These are phyloP conservation scores for Mycotypha africana DNA, from an alignment of 371 early-diverging fungal species.

Conservation along the genomic window DNA sequence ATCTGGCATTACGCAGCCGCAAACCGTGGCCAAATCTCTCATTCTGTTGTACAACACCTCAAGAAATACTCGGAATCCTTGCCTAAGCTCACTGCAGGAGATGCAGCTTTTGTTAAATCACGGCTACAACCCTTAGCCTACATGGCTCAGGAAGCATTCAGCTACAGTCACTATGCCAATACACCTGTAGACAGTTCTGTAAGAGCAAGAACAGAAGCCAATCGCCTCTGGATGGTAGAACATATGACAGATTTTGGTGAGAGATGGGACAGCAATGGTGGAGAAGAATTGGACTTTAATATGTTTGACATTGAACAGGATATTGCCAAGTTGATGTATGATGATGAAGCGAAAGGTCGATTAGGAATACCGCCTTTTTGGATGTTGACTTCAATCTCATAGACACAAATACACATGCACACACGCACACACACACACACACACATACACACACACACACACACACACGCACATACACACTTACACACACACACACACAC, in stretches of 20 bases:
- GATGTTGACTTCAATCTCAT: constrained; percentile 20
- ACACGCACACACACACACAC: too few species aligned
- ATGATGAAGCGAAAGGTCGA: constrained; percentile 24
- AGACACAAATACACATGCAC: background rate
- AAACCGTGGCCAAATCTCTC: constrained; percentile 19
- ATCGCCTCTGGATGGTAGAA: constrained; percentile 16
- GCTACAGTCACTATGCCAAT: constrained; percentile 12
- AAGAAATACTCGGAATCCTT: constrained; percentile 8
- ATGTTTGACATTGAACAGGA: constrained; percentile 2
- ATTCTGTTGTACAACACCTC: constrained; percentile 22
- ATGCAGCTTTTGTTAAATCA: constrained; percentile 14
- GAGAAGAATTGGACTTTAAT: constrained; percentile 3
- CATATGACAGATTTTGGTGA: constrained; percentile 20
- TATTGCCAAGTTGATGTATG: constrained; percentile 16
- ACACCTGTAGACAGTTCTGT: constrained; percentile 2
- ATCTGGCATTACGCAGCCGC: constrained; percentile 32
- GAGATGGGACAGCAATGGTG: constrained; percentile 14
- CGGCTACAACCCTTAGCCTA: constrained; percentile 24
- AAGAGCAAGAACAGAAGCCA: constrained; percentile 8
- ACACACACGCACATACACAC: too few species aligned
- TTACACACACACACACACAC: too few species aligned
- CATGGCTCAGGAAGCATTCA: constrained; percentile 28
- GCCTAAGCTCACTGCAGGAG: constrained; percentile 6
- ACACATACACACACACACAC: too few species aligned
- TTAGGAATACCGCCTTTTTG: constrained; percentile 29